Conservation (phyloP, 108 stramenopile species). For the Nitzschia inconspicua region DNA sequence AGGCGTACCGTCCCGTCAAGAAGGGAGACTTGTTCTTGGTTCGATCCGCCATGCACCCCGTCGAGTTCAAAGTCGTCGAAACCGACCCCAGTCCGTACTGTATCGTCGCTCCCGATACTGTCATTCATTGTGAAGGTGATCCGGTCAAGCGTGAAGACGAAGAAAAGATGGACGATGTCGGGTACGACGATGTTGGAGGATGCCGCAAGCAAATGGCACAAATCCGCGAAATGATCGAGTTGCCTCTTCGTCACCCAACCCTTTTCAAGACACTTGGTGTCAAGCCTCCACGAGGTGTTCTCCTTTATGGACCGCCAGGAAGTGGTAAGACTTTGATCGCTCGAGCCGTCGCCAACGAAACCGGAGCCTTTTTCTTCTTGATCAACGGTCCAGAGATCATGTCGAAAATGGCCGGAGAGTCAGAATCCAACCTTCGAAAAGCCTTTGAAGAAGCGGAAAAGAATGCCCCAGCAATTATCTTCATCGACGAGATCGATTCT, state of each 20-base stretch:
- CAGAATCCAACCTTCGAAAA: constrained; percentile 97
- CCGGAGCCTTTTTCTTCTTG: constrained; percentile 99
- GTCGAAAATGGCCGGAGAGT: constrained; percentile 99
- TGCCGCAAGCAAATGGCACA: constrained; percentile 98
- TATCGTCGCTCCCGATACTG: constrained; percentile 98
- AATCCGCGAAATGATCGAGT: constrained; percentile 99
- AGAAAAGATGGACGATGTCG: constrained; percentile 97
- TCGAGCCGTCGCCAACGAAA: constrained; percentile 99
- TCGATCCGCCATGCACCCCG: constrained; percentile 97
- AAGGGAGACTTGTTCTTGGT: constrained; percentile 99
- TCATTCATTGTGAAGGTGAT: constrained; percentile 99
- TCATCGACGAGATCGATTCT: constrained; percentile 99
- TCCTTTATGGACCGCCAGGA: constrained; percentile 99
- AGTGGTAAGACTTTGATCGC: constrained; percentile 99
- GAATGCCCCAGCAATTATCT: constrained; percentile 99
- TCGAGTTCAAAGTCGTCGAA: constrained; percentile 99
- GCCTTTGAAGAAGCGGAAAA: constrained; percentile 99
- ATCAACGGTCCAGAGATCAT: constrained; percentile 99
- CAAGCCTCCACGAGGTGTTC: constrained; percentile 99
- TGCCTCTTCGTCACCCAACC: constrained; percentile 97
- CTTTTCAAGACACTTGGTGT: constrained; percentile 99
- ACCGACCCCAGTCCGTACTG: constrained; percentile 97
- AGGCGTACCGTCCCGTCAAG: constrained; percentile 99
- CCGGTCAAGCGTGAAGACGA: constrained; percentile 99
- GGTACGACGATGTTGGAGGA: constrained; percentile 99